Conservation (phyloP, 495 filamentous ascomycete species). For the Trichocladium antarcticum region DNA sequence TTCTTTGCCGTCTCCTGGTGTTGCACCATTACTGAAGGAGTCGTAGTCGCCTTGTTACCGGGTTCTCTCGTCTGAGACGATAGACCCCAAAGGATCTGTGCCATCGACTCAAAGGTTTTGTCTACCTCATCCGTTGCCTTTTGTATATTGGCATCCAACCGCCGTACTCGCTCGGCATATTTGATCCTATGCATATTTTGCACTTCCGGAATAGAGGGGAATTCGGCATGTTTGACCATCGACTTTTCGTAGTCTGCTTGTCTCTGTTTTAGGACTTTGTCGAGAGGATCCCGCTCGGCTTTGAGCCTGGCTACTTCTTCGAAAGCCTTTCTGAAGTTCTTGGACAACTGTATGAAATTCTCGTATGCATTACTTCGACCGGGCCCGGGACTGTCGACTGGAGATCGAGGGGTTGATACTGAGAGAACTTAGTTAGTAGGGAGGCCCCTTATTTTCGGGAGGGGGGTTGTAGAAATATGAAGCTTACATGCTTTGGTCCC, state of each 20-base stretch:
- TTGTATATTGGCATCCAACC: not conserved
- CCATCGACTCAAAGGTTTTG: not conserved
- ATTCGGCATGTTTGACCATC: constrained; percentile 18
- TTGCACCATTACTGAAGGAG: not conserved
- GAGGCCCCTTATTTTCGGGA: not conserved
- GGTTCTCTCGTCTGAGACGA: not conserved
- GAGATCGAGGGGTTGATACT: not conserved
- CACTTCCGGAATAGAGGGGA: constrained; percentile 24
- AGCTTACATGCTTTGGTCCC: not conserved
- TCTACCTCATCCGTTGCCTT: not conserved
- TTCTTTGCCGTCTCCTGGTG: not conserved
- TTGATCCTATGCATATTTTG: constrained; percentile 14
- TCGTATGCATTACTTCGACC: not conserved
- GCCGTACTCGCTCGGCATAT: not conserved
- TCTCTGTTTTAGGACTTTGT: constrained; percentile 9
- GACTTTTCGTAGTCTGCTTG: constrained; percentile 19
- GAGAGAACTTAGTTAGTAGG: not conserved
- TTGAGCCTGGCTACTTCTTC: not conserved
- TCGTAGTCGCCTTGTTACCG: not conserved
- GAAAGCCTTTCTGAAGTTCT: not conserved
- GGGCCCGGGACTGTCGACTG: not conserved
- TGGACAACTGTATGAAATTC: not conserved
- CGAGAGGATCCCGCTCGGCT: constrained; percentile 5
- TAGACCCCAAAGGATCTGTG: not conserved
- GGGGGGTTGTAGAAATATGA: not conserved